phyloP scores from a whole-genome alignment of 257 asterid species.

The Solanum paucissectum region DNA sequence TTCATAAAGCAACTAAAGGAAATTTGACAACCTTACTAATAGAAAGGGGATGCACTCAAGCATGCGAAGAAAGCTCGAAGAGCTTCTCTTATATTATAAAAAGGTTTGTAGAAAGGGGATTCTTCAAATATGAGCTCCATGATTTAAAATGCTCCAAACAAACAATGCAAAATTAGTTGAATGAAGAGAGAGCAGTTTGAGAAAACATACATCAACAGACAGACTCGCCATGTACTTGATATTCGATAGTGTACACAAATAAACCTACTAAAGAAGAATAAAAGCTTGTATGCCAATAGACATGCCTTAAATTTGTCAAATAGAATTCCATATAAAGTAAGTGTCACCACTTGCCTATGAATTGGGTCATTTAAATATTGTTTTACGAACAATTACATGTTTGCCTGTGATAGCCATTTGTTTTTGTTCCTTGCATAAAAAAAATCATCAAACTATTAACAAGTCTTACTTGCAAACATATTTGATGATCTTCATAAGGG shows the following conservation, averaged over 20 bases:
- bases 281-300: neutral
- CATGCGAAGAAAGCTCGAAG: too few species aligned
- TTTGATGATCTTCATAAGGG: slow-evolving; percentile 31
- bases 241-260: neutral
- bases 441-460: neutral
- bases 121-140: neutral
- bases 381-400: neutral
- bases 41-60: too few species aligned
- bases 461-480: slow-evolving; percentile 46
- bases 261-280: neutral
- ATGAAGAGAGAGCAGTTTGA: neutral
- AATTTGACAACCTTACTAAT: too few species aligned
- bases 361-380: neutral
- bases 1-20: too few species aligned
- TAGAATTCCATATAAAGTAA: neutral
- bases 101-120: too few species aligned
- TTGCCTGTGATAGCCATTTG: neutral
- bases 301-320: neutral
- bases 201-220: neutral
- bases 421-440: neutral
- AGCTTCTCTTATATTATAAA: too few species aligned
- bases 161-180: neutral
- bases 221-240: neutral
- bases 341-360: neutral
- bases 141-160: neutral